Conservation (phyloP, 208 protist species). For the Trypanosoma lewisi region DNA sequence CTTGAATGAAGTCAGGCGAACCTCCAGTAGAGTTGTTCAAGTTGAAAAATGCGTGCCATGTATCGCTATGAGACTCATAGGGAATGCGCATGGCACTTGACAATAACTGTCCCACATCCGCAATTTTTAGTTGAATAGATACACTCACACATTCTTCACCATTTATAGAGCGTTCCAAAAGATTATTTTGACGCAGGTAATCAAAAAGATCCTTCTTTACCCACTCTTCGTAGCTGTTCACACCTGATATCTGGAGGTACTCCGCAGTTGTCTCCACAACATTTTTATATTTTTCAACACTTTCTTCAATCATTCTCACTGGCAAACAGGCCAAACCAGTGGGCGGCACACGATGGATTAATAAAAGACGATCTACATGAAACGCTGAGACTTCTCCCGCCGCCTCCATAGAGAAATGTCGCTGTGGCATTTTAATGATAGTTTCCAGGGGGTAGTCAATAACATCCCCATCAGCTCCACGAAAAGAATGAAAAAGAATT, state of each 20-base stretch:
- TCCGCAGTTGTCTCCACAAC: constrained; percentile 11
- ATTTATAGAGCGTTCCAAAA: neutral
- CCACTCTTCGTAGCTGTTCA: constrained; percentile 29
- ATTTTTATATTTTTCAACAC: constrained; percentile 22
- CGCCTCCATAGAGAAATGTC: constrained; percentile 26
- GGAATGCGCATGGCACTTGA: constrained; percentile 26
- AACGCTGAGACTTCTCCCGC: constrained; percentile 26
- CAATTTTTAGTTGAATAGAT: constrained; percentile 37
- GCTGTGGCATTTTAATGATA: constrained; percentile 41
- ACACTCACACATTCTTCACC: constrained; percentile 23
- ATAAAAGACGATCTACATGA: constrained; percentile 31
- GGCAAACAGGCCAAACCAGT: constrained; percentile 35
- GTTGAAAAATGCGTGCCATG: constrained; percentile 32
- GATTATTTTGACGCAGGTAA: constrained; percentile 3
- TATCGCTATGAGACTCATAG: constrained; percentile 29
- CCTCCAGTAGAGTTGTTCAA: constrained; percentile 5
- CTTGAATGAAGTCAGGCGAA: neutral
- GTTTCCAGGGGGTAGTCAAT: constrained; percentile 20
- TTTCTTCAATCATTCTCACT: constrained; percentile 20
- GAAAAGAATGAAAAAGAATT: constrained; percentile 19
- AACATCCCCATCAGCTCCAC: neutral
- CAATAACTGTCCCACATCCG: constrained; percentile 34
- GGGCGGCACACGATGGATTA: constrained; percentile 31
- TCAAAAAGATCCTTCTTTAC: constrained; percentile 37
- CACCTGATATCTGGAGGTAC: constrained; percentile 21